Percentiles rank a stretch among this genome's conserved stretches.
phyloP scores from a whole-genome alignment of 192 early-diverging fungal genomes.

The Entophlyctis luteolus region DNA sequence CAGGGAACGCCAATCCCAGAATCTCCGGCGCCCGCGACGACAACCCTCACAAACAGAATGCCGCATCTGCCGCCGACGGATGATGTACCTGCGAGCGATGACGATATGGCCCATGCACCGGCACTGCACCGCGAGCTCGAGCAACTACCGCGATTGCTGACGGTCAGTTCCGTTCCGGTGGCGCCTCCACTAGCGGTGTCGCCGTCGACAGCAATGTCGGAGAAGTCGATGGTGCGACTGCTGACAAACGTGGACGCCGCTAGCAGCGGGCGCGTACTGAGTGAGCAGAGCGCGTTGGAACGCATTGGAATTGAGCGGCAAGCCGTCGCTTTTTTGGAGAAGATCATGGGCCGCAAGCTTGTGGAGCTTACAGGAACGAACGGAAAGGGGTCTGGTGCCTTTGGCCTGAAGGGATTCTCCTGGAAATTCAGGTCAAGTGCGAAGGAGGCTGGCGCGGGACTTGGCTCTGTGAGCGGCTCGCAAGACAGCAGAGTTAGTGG shows the following conservation, averaged over 20 bases:
- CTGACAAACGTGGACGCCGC: neutral
- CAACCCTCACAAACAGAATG: neutral
- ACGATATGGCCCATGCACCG: neutral
- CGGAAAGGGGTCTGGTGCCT: too few relatives aligned
- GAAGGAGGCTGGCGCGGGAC: too few relatives aligned
- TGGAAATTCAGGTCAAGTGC: too few relatives aligned
- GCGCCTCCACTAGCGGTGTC: too few relatives aligned
- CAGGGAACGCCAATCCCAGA: neutral
- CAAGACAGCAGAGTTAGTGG: too few relatives aligned
- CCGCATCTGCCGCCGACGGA: neutral
- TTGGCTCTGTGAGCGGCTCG: too few relatives aligned
- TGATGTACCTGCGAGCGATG: neutral
- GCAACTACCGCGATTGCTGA: neutral
- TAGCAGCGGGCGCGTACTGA: neutral
- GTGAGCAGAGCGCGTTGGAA: constrained; percentile 73
- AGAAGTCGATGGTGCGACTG: too few relatives aligned
- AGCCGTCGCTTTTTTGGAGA: constrained; percentile 73
- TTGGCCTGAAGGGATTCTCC: too few relatives aligned
- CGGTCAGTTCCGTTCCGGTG: neutral
- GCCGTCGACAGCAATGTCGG: too few relatives aligned
- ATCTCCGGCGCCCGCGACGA: neutral
- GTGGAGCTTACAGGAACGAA: too few relatives aligned
- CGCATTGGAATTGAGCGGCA: constrained; percentile 79
- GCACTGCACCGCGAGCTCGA: too few relatives aligned
- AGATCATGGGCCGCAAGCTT: constrained; percentile 54